Evolutionary conservation across 176 grass and related monocot species (phyloP), one percentile per base, ranked within the genome.

Genomic region (Tuctoria greenei): DNA sequence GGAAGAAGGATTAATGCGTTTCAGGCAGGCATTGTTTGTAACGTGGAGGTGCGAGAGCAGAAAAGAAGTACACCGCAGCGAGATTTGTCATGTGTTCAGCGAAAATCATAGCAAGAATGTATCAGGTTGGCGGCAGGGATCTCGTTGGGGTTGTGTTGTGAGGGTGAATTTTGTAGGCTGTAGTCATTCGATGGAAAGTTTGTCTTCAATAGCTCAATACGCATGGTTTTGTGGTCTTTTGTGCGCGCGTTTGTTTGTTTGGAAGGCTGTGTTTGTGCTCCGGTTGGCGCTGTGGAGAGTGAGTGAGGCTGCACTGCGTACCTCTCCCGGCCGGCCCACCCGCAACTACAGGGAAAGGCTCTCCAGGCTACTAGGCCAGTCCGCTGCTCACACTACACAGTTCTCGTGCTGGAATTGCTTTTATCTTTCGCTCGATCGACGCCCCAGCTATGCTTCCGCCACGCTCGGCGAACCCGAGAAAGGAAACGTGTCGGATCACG

Each of bases 1-100:
- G 93, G 55, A 90, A 84, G 55, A 90, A 84, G 80, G 87, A 97
- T 62, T 97, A 82, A 41, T 54, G 37, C 20, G 40, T 62, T 17
- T 25, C 52, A 1, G 55, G 2, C 61, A 27, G 45, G 9, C 64
- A 25, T 59, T 46, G 28, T 37, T 66, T 61, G 12, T 23, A 28
- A 41, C 60, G 1, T 52, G 10, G 69, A 63, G 24, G 50, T 69
- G 76, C 15, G 55, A 71, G 69, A 41, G 40, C 41, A 51, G 13
- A 18, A 49, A 39, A 63, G 64, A 66, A 66, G 52, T 28, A 51
- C 16, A 20, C 34, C n/a, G 45, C 34, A 80, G 34, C 69, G 64
- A 43, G 52, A 39, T 61, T 47, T 72, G 62, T 54, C 6, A 50
- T 69, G 15, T 39, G 18, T 50, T 40, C 52, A 68, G 42, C 11